Percentiles rank a stretch among this genome's conserved stretches.
Conservation (phyloP, 305 asterid species). For the Euphrasia arctica region DNA sequence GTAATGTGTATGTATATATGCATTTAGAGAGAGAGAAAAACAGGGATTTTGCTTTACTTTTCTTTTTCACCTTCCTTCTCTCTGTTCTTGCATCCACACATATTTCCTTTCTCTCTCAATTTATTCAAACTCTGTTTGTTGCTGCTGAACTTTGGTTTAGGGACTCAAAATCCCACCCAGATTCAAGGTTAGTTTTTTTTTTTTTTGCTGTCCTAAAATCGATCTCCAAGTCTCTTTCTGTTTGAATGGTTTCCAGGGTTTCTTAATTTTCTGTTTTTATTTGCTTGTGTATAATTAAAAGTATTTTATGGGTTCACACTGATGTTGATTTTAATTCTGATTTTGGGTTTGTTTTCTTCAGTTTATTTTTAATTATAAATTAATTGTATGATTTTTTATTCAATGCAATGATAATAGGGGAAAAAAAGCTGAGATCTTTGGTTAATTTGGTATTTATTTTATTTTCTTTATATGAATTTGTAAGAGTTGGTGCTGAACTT, state of each 20-base stretch:
- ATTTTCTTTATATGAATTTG: background rate
- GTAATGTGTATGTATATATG: too few relatives aligned
- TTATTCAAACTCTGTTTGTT: conserved; percentile 25
- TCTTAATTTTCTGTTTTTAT: background rate
- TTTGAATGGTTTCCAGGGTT: background rate
- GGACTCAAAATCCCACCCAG: conserved; percentile 21
- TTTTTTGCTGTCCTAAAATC: background rate
- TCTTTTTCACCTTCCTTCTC: conserved; percentile 24
- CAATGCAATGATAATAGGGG: conserved; percentile 5
- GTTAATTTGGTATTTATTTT: background rate
- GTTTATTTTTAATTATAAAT: conserved; percentile 1
- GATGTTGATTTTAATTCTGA: background rate
- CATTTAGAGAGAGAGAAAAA: background rate
- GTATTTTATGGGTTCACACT: conserved; percentile 25
- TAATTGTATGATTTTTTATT: conserved; percentile 11
- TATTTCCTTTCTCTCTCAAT: conserved; percentile 32
- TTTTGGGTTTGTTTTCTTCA: background rate
- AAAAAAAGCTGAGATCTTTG: conserved; percentile 12
- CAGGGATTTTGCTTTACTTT: conserved; percentile 14
- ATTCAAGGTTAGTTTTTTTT: conserved; percentile 26
- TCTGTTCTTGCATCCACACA: conserved; percentile 17
- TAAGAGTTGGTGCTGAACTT: too few relatives aligned
- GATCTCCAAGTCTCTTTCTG: background rate
- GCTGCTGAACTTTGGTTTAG: conserved; percentile 10
- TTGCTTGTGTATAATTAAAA: conserved; percentile 17